Base-by-base conservation (phyloP, 306 rosid genomes). In the Begonia loranthoides region DNA sequence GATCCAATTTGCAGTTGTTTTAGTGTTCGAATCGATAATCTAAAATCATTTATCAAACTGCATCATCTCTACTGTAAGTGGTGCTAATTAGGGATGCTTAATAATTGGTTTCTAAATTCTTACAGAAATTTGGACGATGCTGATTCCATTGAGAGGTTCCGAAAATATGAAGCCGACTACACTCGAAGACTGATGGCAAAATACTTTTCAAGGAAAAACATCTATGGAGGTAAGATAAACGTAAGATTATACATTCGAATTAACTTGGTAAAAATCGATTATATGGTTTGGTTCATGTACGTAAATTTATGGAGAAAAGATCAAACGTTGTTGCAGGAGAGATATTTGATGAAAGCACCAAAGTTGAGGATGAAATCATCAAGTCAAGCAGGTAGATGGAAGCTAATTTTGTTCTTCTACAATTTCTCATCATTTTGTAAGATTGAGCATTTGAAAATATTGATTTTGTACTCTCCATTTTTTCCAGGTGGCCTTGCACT, bases 111-210 rank as follows among this genome's bases (percentile, higher is more conserved):
- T 6, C 47, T 43, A 43, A 51, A 55, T 56, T 49, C 51, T 61
- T 57, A 58, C 41, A 71, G 76, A 28, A 68, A 71, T 24, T 57
- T 68, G 41, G 57, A 65, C 54, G 24, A 50, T 4, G 52, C 63
- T 6, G 53, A 53, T 40, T 64, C 57, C 56, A 59, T 17, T 16
- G 68, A 76, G 63, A 76, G 66, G 66, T 76, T 72, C 60, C 62
- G 65, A 69, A 72, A 68, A 50, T 76, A 72, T 61, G 79, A 76
- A 68, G 68, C 62, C 43, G 82, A 69, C 58, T 76, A 69, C 68
- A 56, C 76, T 33, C 58, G 54, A 24, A 70, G 73, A 58, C 49
- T 76, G 60, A 69, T 62, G 71, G 76, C 73, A 56, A 76, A 68
- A 53, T 76, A 76, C 61, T 76, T 76, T 65, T 68, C 82, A 8